phyloP scores from a whole-genome alignment of 208 protist genomes.

The Blechomonas ayalai region DNA sequence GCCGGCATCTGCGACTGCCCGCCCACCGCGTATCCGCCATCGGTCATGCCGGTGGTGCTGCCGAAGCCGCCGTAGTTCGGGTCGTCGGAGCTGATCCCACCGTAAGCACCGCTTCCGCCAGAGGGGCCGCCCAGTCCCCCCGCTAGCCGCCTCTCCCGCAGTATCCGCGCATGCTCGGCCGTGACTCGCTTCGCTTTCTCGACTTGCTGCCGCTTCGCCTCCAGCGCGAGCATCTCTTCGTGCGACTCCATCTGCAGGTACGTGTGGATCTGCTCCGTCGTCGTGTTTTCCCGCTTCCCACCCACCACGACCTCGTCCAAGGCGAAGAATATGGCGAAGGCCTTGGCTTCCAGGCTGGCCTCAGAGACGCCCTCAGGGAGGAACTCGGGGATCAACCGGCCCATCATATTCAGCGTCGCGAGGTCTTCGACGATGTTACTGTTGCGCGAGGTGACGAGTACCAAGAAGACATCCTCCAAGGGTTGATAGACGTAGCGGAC shows the following conservation, averaged over 20 bases:
- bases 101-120: slow-evolving; percentile 41
- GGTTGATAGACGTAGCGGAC: slow-evolving; percentile 98
- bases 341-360: slow-evolving; percentile 55
- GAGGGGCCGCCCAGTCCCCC: slow-evolving; percentile 22
- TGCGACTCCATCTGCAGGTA: slow-evolving; percentile 96
- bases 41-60: slow-evolving; percentile 7
- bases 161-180: slow-evolving; percentile 69
- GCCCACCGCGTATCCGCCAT: neutral
- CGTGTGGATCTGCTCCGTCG: slow-evolving; percentile 90
- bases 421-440: slow-evolving; percentile 98
- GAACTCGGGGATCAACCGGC: slow-evolving; percentile 88
- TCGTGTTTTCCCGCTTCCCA: slow-evolving; percentile 93
- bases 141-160: slow-evolving; percentile 56
- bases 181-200: slow-evolving; percentile 89
- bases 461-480: slow-evolving; percentile 90
- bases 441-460: slow-evolving; percentile 94
- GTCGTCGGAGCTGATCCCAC: slow-evolving; percentile 67
- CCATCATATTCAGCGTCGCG: slow-evolving; percentile 93
- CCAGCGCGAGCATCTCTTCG: slow-evolving; percentile 90
- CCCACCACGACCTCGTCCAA: slow-evolving; percentile 96
- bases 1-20: neutral
- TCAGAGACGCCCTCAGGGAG: slow-evolving; percentile 26
- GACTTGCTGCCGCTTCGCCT: slow-evolving; percentile 80
- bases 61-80: slow-evolving; percentile 27
- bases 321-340: slow-evolving; percentile 95